Evolutionary conservation across 2,329 filamentous ascomycete species (phyloP), one percentile per base, ranked within the genome.

Genomic region (Aspergillus fumigatus): DNA sequence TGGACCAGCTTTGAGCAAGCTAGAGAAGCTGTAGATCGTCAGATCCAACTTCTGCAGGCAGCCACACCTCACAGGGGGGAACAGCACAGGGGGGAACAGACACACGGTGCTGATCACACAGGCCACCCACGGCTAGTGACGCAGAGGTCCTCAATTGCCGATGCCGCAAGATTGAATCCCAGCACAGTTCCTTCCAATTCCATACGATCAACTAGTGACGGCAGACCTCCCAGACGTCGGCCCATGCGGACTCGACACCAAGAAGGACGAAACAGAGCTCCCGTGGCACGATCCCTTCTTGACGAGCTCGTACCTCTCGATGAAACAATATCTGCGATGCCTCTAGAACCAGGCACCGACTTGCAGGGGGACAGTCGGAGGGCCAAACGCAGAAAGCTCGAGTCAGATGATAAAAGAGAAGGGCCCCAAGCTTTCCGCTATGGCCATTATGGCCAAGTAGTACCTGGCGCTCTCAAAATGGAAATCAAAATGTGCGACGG

Each of bases 401-500:
- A 90, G 64, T 79, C 83, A 1, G 87, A 89, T 59, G 80, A 80
- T 49, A 73, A 79, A 14, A 73, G 79, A 26, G 72, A 77, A 58
- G 74, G 71, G 3, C 62, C 69, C n/a, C 69, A 67, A 58, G 83
- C 81, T 2, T 90, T 92, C 69, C 87, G 84, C 60, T 97, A 97
- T 71, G 93, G 92, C 23, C 87, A 86, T 66, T 91, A 88, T 71
- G 93, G 92, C 19, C 92, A 96, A 73, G 88, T 96, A 17, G 89
- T 94, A 58, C 84, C 90, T 0, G 92, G 92, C 3, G 82, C 84
- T 61, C 77, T 97, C 66, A 87, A 83, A 59, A 91, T 97, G 89
- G 89, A 96, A 70, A 86, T 97, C 60, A 83, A 90, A 50, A 94
- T 88, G 78, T 97, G 92, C 69, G 92, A 97, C 71, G 92, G 91